Conservation (phyloP, 768 basidiomycete species). For the Pleurotus cornucopiae region DNA sequence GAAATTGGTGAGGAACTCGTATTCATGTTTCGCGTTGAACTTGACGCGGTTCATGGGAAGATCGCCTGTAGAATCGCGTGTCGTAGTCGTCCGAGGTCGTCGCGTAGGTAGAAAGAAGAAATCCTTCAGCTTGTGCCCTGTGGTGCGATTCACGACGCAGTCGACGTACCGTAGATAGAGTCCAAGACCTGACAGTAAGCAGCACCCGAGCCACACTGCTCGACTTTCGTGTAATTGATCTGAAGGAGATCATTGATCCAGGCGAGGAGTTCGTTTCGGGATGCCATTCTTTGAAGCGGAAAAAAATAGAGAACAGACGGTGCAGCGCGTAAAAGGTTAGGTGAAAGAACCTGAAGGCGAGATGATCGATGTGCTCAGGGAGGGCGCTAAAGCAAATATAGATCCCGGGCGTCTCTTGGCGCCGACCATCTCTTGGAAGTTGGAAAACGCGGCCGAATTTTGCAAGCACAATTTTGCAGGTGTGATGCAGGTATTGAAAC, state of each 20-base stretch:
- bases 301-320: neutral
- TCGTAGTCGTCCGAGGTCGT: neutral
- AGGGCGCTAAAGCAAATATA: too few species aligned
- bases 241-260: conserved; percentile 96
- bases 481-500: too few species aligned
- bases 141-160: conserved; percentile 11
- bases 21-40: conserved; percentile 94
- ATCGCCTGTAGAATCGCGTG: conserved; percentile 54
- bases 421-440: too few species aligned
- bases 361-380: too few species aligned
- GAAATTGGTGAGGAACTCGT: conserved; percentile 93
- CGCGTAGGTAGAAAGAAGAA: too few species aligned
- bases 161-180: conserved; percentile 79
- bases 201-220: conserved; percentile 87
- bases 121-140: too few species aligned
- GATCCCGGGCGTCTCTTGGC: too few species aligned
- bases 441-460: too few species aligned
- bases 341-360: too few species aligned
- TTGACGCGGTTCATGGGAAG: conserved; percentile 90
- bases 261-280: conserved; percentile 80
- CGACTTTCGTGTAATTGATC: conserved; percentile 87
- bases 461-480: too few species aligned
- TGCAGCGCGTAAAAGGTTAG: too few species aligned
- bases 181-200: conserved; percentile 96
- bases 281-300: conserved; percentile 52